Percentiles rank a stretch among this genome's conserved stretches.
Conservation (phyloP, 2,329 filamentous ascomycete genomes). For the Beauveria sp. region DNA sequence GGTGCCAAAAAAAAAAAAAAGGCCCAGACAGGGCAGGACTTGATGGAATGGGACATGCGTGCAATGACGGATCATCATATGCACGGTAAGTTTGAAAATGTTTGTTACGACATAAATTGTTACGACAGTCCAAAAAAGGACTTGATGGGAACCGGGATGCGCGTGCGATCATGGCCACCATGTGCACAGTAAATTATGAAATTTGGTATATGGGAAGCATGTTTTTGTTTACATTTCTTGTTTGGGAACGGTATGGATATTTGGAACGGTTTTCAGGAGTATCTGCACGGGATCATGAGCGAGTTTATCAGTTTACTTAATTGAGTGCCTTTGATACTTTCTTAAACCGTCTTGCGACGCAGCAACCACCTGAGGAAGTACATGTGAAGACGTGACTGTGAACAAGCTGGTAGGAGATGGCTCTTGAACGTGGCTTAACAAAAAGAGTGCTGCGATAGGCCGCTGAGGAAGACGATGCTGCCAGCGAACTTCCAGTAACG, state of each 20-base stretch:
- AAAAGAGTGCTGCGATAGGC: not conserved
- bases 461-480: not conserved
- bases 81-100: no score
- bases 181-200: not conserved
- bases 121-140: not conserved
- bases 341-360: not conserved
- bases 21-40: no score
- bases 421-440: not conserved
- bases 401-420: not conserved
- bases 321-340: not conserved
- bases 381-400: no score
- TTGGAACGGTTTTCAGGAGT: not conserved
- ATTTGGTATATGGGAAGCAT: not conserved
- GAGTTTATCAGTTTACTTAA: not conserved
- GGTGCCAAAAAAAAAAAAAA: no score
- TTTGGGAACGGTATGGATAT: not conserved
- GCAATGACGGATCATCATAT: no score
- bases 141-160: not conserved
- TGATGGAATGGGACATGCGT: no score
- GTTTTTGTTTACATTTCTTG: not conserved
- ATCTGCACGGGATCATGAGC: not conserved
- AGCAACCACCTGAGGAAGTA: not conserved
- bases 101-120: no score
- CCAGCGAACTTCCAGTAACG: not conserved
- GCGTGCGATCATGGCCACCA: not conserved